A percentile compares a stretch with the other conserved stretches of the same genome.
Conservation (phyloP, 257 asterid genomes). For the Anisodus acutangulus region DNA sequence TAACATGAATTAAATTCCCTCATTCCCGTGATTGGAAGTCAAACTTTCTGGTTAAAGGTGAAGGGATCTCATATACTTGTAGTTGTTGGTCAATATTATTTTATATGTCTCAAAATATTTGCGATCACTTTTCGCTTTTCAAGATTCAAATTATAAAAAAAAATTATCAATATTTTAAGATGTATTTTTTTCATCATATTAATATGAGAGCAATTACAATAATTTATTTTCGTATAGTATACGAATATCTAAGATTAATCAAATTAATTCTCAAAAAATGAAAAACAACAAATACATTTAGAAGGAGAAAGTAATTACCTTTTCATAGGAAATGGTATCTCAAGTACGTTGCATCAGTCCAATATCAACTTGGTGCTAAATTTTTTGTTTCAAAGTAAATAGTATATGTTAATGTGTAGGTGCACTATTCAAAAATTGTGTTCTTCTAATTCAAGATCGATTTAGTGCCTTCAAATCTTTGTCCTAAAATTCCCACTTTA, state of each 20-base stretch:
- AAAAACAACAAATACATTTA: neutral
- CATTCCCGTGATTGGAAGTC: neutral
- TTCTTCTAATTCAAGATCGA: slow-evolving; percentile 5
- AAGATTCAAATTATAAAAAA: neutral
- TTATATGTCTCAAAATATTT: neutral
- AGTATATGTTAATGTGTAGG: slow-evolving; percentile 10
- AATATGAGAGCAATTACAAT: neutral
- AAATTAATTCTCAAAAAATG: neutral
- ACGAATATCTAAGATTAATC: neutral
- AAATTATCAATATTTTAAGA: neutral
- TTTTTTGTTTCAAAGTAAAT: neutral
- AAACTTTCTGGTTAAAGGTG: neutral
- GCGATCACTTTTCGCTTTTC: neutral
- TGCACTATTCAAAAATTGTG: slow-evolving; percentile 13
- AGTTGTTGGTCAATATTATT: neutral
- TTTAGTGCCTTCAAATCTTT: neutral
- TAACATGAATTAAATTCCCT: neutral
- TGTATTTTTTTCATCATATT: neutral
- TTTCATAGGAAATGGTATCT: neutral
- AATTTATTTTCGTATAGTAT: neutral
- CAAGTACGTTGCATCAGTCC: neutral
- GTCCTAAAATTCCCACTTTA: slow-evolving; percentile 18
- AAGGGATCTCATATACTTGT: neutral
- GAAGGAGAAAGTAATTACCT: neutral
- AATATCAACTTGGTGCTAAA: neutral